Evolutionary conservation across 495 filamentous ascomycete species (phyloP).

Genomic region (Xylaria venustula): DNA sequence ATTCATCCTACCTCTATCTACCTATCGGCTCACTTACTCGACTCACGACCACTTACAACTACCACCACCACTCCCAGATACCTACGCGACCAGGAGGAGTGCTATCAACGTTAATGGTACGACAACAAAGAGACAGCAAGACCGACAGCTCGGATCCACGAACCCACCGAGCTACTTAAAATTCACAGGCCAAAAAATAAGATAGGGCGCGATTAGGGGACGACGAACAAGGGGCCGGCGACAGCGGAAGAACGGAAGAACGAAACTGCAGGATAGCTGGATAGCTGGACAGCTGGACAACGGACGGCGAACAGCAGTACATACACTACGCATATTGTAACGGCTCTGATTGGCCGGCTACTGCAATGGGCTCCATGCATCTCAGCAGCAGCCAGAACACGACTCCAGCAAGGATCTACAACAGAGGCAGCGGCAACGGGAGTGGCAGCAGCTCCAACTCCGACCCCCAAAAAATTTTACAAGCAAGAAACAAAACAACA

Average conservation of each 20-base stretch:
- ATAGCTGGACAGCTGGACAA: no score
- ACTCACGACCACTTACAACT: no score
- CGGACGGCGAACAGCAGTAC: neutral
- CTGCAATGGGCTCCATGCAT: neutral
- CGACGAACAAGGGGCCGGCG: neutral
- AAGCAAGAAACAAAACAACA: neutral
- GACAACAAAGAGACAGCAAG: no score
- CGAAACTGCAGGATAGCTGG: no score
- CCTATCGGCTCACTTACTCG: no score
- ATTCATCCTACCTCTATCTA: neutral
- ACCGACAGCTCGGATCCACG: no score
- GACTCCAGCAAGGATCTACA: neutral
- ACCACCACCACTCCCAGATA: no score
- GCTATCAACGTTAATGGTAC: no score
- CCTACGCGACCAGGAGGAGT: no score
- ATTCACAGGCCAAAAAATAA: no score
- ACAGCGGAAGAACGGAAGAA: neutral
- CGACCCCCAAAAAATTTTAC: neutral
- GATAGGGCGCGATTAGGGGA: no score
- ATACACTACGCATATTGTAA: neutral
- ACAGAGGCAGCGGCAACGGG: neutral
- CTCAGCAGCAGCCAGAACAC: constrained; percentile 8
- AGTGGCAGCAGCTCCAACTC: neutral
- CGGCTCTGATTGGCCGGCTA: neutral
- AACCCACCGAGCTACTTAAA: no score